Percentiles rank a stretch among this genome's conserved stretches.
Evolutionary conservation across 441 rosid species (phyloP).

Genomic region (Raphanus hybrid): DNA sequence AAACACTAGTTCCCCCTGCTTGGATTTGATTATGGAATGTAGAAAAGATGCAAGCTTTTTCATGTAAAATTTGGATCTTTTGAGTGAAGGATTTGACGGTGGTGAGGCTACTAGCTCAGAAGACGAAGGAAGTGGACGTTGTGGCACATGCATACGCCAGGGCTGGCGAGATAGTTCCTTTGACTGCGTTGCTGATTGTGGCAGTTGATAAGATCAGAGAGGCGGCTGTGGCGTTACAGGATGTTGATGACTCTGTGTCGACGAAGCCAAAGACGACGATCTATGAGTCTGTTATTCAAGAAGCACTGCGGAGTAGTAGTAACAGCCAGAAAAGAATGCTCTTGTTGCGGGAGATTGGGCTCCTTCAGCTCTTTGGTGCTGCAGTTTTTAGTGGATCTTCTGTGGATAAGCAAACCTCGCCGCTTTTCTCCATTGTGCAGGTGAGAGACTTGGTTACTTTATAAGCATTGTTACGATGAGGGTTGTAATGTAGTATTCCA

Average conservation of each 20-base stretch:
- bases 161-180: slow-evolving; percentile 57
- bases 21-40: neutral
- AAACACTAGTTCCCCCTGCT: slow-evolving; percentile 14
- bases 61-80: neutral
- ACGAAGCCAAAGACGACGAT: slow-evolving; percentile 48
- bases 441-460: slow-evolving; percentile 35
- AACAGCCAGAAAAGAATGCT: slow-evolving; percentile 58
- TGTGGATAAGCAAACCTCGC: slow-evolving; percentile 53
- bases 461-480: slow-evolving; percentile 1
- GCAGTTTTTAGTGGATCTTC: slow-evolving; percentile 36
- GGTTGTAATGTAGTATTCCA: slow-evolving; percentile 1
- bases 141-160: slow-evolving; percentile 64
- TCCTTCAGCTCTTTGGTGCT: slow-evolving; percentile 77
- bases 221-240: slow-evolving; percentile 43
- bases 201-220: slow-evolving; percentile 62
- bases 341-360: slow-evolving; percentile 66
- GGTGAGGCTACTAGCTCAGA: slow-evolving; percentile 62
- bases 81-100: slow-evolving; percentile 60
- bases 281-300: slow-evolving; percentile 57
- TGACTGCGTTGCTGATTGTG: slow-evolving; percentile 63
- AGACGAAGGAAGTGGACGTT: slow-evolving; percentile 46
- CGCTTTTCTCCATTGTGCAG: slow-evolving; percentile 60
- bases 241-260: slow-evolving; percentile 44
- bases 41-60: neutral
- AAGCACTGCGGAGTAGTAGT: slow-evolving; percentile 47